Conservation (phyloP, 768 basidiomycete species). For the Suillus plorans region DNA sequence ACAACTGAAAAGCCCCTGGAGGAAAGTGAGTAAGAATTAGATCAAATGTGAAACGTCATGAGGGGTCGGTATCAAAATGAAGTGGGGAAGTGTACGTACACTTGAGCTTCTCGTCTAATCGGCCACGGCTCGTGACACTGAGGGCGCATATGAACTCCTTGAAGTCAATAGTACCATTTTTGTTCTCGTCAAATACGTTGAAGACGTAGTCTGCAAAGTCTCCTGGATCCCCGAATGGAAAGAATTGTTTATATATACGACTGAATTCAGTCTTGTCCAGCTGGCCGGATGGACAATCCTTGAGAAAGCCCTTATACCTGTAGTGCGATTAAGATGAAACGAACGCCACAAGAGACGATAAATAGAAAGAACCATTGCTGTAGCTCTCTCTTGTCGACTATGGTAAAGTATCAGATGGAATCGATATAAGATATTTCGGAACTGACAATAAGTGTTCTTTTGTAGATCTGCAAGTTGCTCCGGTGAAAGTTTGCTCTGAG, state of each 20-base stretch:
- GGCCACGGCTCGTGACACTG: slow-evolving; percentile 90
- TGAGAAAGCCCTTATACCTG: slow-evolving; percentile 99
- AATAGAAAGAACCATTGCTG: slow-evolving; percentile 74
- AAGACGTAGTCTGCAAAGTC: slow-evolving; percentile 99
- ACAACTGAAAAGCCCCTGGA: slow-evolving; percentile 98
- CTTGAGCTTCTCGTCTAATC: slow-evolving; percentile 96
- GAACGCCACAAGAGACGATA: slow-evolving; percentile 11
- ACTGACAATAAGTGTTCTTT: slow-evolving; percentile 95
- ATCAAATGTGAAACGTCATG: neutral
- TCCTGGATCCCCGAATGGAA: slow-evolving; percentile 96
- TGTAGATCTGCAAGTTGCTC: slow-evolving; percentile 95
- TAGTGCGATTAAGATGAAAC: slow-evolving; percentile 9
- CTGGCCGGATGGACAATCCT: slow-evolving; percentile 96
- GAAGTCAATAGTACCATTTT: slow-evolving; percentile 97
- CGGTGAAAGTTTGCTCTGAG: slow-evolving; percentile 90
- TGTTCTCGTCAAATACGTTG: slow-evolving; percentile 94
- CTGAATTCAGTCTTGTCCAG: slow-evolving; percentile 95
- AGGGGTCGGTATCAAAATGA: slow-evolving; percentile 4
- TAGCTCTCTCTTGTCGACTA: slow-evolving; percentile 95
- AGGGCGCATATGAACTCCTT: slow-evolving; percentile 99
- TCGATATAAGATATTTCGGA: slow-evolving; percentile 13
- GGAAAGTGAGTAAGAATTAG: slow-evolving; percentile 17
- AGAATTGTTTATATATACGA: slow-evolving; percentile 99
- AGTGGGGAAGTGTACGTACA: slow-evolving; percentile 54
- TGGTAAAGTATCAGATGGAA: slow-evolving; percentile 12